Evolutionary conservation across 2,329 filamentous ascomycete species (phyloP).

Genomic region (Fonsecaea multimorphosa): DNA sequence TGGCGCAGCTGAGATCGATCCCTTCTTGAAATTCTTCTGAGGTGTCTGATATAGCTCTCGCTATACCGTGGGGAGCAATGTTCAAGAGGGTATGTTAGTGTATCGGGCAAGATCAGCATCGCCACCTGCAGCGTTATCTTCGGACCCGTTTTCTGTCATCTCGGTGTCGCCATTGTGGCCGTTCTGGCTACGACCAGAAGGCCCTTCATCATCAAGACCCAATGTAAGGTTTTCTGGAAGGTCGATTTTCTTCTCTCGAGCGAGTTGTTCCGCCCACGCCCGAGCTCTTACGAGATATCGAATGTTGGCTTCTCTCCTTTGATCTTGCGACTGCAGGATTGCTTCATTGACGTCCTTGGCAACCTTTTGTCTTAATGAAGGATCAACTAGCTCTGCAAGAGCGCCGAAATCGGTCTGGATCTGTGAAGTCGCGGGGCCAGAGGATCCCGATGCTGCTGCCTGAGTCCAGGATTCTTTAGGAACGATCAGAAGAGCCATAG

Average conservation of each 20-base stretch:
- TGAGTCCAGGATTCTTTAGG: slow-evolving; percentile 71
- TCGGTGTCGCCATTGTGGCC: slow-evolving; percentile 38
- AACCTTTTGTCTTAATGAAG: slow-evolving; percentile 79
- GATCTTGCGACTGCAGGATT: slow-evolving; percentile 75
- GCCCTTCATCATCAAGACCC: slow-evolving; percentile 46
- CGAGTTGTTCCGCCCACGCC: slow-evolving; percentile 76
- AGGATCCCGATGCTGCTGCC: slow-evolving; percentile 47
- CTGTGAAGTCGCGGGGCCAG: slow-evolving; percentile 22
- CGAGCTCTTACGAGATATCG: slow-evolving; percentile 79
- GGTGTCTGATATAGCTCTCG: neutral
- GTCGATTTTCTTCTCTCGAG: slow-evolving; percentile 54
- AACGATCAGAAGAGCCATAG: slow-evolving; percentile 91
- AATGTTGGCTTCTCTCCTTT: slow-evolving; percentile 79
- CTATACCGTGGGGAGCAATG: neutral
- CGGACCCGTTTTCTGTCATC: slow-evolving; percentile 36
- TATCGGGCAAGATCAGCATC: slow-evolving; percentile 33
- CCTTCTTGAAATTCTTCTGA: neutral
- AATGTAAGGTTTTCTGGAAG: slow-evolving; percentile 54
- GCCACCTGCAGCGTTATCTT: slow-evolving; percentile 18
- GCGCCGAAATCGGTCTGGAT: slow-evolving; percentile 46
- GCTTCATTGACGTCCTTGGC: slow-evolving; percentile 88
- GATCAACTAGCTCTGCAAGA: slow-evolving; percentile 76
- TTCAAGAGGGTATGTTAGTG: slow-evolving; percentile 30
- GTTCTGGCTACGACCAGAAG: slow-evolving; percentile 28
- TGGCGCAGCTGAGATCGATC: neutral